Evolutionary conservation across 805 yeast genomes (phyloP).

Genomic region (Candida nemodendra): DNA sequence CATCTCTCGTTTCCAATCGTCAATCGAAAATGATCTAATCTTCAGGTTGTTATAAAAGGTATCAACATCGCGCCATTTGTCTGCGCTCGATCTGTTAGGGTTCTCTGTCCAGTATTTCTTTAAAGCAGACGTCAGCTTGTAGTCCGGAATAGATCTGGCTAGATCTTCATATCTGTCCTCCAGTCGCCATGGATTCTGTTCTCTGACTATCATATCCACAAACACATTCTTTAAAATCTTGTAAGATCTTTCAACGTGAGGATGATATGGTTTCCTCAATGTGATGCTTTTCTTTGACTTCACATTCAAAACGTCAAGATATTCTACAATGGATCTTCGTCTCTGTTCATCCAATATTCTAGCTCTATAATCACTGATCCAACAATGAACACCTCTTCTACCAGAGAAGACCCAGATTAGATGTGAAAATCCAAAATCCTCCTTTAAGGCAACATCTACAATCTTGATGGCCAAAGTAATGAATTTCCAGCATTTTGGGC

Average conservation of each 20-base stretch:
- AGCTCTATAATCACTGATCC: conserved; percentile 90
- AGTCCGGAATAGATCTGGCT: conserved; percentile 62
- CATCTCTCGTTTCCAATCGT: conserved; percentile 76
- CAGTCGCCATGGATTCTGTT: conserved; percentile 84
- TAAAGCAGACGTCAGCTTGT: conserved; percentile 50
- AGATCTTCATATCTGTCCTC: conserved; percentile 55
- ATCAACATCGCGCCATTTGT: conserved; percentile 81
- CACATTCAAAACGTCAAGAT: conserved; percentile 67
- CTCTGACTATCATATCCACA: conserved; percentile 61
- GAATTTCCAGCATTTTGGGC: conserved; percentile 91
- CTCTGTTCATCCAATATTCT: conserved; percentile 67
- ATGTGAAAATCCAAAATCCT: conserved; percentile 87
- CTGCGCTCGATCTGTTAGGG: conserved; percentile 50
- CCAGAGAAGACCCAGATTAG: conserved; percentile 96
- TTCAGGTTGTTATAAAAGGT: conserved; percentile 40
- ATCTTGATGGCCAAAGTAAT: conserved; percentile 80
- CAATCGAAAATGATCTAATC: conserved; percentile 40
- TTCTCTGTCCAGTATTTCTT: conserved; percentile 56
- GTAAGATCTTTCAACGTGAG: conserved; percentile 76
- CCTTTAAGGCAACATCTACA: conserved; percentile 65
- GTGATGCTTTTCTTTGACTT: conserved; percentile 50
- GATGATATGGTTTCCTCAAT: conserved; percentile 82
- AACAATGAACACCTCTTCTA: conserved; percentile 98
- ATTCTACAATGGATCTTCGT: conserved; percentile 79
- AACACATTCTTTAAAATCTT: conserved; percentile 65